Base-by-base conservation (phyloP, 2,329 filamentous ascomycete species). In the Arthrocladium fulminans region DNA sequence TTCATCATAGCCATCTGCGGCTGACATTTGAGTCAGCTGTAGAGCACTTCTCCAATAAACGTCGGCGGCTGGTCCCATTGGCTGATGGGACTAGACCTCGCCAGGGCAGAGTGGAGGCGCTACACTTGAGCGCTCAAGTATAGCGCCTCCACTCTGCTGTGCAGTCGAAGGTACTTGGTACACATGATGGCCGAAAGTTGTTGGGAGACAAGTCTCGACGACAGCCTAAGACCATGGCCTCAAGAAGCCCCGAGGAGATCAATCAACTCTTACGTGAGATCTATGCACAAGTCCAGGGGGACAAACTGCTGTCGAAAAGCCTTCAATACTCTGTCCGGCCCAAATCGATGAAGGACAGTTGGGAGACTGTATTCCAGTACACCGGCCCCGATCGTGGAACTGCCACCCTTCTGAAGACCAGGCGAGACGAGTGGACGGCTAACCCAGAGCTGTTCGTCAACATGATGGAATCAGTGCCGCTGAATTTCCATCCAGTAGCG, bases 61-160 rank as follows among this genome's bases (percentile, higher is more conserved):
- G n/a, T n/a, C n/a, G n/a, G n/a, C n/a, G n/a, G n/a, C n/a, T n/a
- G n/a, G n/a, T n/a, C n/a, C n/a, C n/a, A n/a, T n/a, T n/a, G n/a
- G n/a, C n/a, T n/a, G n/a, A n/a, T n/a, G n/a, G n/a, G n/a, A n/a
- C n/a, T n/a, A n/a, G n/a, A n/a, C n/a, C n/a, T n/a, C n/a, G n/a
- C n/a, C n/a, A n/a, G n/a, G n/a, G n/a, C n/a, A n/a, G 32, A 35
- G 32, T 35, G 32, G 32, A 35, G 32, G n/a, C 32, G 17, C 32
- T 35, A 35, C 13, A n/a, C 32, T 35, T 35, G 32, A 35, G 32
- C 32, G 32, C 32, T 35, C 32, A 35, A 35, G 32, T n/a, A n/a
- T 35, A 35, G 32, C 17, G 32, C 32, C 32, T 35, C 4, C 13
- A 5, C 17, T 5, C 32, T 7, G 27, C 7, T 15, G 4, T 35